These are phyloP conservation scores for Phyllosticta capitalensis DNA, from an alignment of 2,329 filamentous ascomycete genomes.

Conservation along the genomic window DNA sequence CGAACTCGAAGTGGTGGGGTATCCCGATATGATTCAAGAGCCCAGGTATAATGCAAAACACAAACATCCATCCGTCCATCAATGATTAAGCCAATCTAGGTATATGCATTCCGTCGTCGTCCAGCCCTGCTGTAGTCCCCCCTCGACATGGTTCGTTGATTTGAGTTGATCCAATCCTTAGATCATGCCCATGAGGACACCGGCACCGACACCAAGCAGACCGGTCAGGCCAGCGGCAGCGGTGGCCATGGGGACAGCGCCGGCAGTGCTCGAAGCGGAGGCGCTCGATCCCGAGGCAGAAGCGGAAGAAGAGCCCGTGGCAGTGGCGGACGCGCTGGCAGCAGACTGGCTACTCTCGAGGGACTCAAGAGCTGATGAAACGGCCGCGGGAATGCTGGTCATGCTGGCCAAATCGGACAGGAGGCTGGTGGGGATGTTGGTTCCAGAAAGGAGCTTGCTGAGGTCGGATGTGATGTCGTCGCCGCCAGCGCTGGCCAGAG, in stretches of 20 bases:
- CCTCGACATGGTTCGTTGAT: neutral
- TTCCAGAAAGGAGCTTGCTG: neutral
- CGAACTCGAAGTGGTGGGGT: too few species aligned
- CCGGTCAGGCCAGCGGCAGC: neutral
- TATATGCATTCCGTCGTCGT: too few species aligned
- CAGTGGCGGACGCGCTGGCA: neutral
- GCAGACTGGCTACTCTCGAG: neutral
- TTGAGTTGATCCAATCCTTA: neutral
- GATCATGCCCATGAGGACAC: neutral
- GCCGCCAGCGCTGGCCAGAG: neutral
- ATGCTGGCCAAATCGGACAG: neutral
- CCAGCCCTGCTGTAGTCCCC: too few species aligned
- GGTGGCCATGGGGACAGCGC: neutral
- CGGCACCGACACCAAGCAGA: neutral
- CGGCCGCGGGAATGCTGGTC: neutral
- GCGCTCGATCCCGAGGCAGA: neutral
- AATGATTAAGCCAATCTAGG: too few species aligned
- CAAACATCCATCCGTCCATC: too few species aligned
- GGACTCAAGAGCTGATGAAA: neutral
- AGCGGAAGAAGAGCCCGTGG: neutral
- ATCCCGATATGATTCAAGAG: too few species aligned
- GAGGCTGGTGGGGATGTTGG: neutral
- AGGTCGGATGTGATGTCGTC: neutral
- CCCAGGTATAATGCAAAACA: too few species aligned
- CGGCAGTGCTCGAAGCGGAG: neutral